These are phyloP conservation scores for Penicillium italicum DNA, from an alignment of 2,329 filamentous ascomycete genomes.

Conservation along the genomic window DNA sequence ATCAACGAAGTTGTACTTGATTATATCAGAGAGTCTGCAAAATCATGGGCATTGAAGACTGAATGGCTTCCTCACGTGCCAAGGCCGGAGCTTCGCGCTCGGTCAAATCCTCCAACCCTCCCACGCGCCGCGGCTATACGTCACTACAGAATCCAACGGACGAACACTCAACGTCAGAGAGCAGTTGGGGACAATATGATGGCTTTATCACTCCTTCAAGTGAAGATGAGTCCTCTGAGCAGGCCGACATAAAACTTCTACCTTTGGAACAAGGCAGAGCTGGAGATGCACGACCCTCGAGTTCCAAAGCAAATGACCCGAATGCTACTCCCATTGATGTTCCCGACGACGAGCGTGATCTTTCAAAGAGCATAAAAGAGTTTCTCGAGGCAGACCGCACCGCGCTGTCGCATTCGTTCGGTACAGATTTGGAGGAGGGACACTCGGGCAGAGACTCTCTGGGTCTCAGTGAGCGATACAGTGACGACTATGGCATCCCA, in stretches of 20 bases:
- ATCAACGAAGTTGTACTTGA: not conserved
- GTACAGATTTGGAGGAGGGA: constrained; percentile 19
- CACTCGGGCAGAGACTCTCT: constrained; percentile 9
- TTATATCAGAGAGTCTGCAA: not conserved
- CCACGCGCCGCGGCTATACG: constrained; percentile 3
- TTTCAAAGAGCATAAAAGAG: constrained; percentile 18
- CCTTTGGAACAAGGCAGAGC: constrained; percentile 2
- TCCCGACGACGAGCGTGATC: constrained; percentile 11
- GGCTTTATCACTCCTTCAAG: constrained; percentile 4
- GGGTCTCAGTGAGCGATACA: constrained; percentile 6
- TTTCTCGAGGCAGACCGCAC: constrained; percentile 13
- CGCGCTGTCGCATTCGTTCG: constrained; percentile 16
- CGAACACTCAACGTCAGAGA: not conserved
- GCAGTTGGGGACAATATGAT: not conserved
- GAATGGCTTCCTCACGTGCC: constrained; percentile 5
- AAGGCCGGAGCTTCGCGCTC: not conserved
- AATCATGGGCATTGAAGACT: constrained; percentile 1
- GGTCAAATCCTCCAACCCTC: not conserved
- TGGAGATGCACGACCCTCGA: not conserved
- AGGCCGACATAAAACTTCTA: constrained; percentile 16
- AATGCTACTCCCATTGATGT: not conserved
- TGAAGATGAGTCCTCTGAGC: constrained; percentile 11
- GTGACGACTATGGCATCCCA: constrained; percentile 19
- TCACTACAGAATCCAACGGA: not conserved
- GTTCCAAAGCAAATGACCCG: not conserved